Conservation (phyloP, 1,284 basidiomycete genomes). For the Ceratobasidium sp. region DNA sequence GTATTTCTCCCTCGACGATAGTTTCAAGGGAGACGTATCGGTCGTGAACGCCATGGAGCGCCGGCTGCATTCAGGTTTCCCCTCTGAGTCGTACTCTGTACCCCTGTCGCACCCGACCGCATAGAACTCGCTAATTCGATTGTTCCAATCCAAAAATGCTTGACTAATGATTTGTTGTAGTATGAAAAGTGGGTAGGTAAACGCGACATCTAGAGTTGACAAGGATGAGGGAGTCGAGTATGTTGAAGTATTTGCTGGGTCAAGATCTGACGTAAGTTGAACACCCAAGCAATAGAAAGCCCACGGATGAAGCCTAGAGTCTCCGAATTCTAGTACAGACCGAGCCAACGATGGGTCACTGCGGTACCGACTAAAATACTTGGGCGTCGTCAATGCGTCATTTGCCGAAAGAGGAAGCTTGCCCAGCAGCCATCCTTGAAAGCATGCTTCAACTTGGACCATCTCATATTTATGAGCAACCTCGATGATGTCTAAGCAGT, state of each 20-base stretch:
- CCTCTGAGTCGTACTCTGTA: neutral
- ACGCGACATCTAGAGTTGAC: constrained; percentile 4
- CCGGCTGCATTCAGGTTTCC: constrained; percentile 6
- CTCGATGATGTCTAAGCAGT: constrained; percentile 11
- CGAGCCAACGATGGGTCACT: constrained; percentile 22
- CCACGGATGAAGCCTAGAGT: constrained; percentile 27
- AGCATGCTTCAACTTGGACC: constrained; percentile 18
- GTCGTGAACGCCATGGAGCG: neutral
- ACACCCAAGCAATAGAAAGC: constrained; percentile 36
- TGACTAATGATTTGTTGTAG: constrained; percentile 18
- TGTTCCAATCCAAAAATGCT: constrained; percentile 12
- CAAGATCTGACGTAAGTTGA: constrained; percentile 6
- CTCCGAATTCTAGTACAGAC: constrained; percentile 18
- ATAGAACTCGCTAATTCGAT: constrained; percentile 19
- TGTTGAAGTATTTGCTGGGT: neutral
- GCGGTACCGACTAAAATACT: constrained; percentile 16
- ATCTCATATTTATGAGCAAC: constrained; percentile 36
- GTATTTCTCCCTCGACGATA: neutral
- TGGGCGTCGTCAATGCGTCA: constrained; percentile 5
- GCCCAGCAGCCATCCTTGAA: constrained; percentile 8
- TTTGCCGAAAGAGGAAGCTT: constrained; percentile 11
- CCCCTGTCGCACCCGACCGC: neutral
- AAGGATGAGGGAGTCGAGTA: neutral
- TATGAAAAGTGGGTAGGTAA: constrained; percentile 14
- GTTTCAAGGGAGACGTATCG: constrained; percentile 18